These are phyloP conservation scores for Pseudocercospora musae DNA, from an alignment of 2,329 filamentous ascomycete genomes.

Conservation along the genomic window DNA sequence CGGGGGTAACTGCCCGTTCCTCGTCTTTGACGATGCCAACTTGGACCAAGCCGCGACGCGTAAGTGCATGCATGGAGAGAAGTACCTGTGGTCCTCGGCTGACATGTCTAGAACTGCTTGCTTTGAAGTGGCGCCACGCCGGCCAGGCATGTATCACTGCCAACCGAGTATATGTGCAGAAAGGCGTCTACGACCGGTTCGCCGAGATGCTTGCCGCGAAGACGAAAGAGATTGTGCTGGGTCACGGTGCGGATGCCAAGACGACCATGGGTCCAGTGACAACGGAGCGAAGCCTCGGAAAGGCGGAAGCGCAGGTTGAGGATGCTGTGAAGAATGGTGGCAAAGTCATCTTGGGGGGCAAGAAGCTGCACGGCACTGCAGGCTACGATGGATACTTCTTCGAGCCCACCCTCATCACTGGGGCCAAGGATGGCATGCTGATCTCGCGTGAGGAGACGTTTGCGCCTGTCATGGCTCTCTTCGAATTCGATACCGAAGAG, in stretches of 20 bases:
- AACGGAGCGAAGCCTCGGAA: conserved; percentile 54
- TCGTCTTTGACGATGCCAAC: conserved; percentile 64
- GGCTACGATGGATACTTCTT: conserved; percentile 62
- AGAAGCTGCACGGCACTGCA: conserved; percentile 41
- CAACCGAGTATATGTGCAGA: conserved; percentile 64
- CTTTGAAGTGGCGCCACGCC: conserved; percentile 57
- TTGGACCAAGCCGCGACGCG: conserved; percentile 54
- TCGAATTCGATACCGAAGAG: conserved; percentile 64
- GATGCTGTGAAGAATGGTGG: conserved; percentile 62
- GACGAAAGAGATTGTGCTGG: conserved; percentile 55
- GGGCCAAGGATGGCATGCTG: conserved; percentile 58
- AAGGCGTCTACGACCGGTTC: conserved; percentile 60
- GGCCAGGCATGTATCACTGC: conserved; percentile 65
- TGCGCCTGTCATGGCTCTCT: conserved; percentile 61
- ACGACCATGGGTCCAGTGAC: conserved; percentile 62
- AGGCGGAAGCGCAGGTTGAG: conserved; percentile 56
- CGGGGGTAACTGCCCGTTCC: conserved; percentile 63
- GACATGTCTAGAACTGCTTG: conserved; percentile 38
- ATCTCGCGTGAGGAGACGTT: conserved; percentile 61
- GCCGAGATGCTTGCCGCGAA: conserved; percentile 53
- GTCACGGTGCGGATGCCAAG: conserved; percentile 57
- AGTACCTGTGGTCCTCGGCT: conserved; percentile 2
- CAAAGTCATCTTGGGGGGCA: conserved; percentile 60
- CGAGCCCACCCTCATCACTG: conserved; percentile 62
- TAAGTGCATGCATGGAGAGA: conserved; percentile 24